Evolutionary conservation across 2,329 filamentous ascomycete species (phyloP).

Genomic region (Aspergillus spinulosporus): DNA sequence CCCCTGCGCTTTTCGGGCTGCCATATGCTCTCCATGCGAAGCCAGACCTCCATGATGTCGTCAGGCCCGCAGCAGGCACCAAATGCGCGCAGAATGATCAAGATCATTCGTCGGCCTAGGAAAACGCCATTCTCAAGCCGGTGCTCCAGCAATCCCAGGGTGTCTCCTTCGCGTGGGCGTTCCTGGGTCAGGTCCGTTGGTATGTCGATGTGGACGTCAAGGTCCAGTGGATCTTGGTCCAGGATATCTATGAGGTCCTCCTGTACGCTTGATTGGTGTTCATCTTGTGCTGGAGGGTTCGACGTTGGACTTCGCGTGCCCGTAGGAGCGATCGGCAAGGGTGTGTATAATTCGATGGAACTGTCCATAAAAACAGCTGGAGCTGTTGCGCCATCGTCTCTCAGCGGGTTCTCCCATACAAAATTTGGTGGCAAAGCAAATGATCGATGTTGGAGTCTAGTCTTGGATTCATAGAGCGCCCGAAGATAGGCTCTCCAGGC

Average conservation of each 20-base stretch:
- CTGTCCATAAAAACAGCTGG: conserved; percentile 13
- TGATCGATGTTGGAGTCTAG: conserved; percentile 26
- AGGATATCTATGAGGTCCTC: conserved; percentile 6
- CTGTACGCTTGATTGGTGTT: conserved; percentile 8
- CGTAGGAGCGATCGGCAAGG: conserved; percentile 23
- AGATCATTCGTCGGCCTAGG: conserved; percentile 42
- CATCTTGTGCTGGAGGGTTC: conserved; percentile 10
- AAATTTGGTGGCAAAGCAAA: conserved; percentile 19
- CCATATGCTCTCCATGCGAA: conserved; percentile 44
- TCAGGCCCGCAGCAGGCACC: conserved; percentile 38
- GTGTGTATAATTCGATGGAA: conserved; percentile 26
- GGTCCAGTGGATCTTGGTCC: neutral
- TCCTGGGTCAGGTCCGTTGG: conserved; percentile 13
- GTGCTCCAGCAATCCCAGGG: conserved; percentile 27
- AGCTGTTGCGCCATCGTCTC: conserved; percentile 10
- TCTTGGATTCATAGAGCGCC: conserved; percentile 39
- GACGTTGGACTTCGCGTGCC: neutral
- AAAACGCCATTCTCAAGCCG: conserved; percentile 44
- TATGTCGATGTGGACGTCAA: conserved; percentile 15
- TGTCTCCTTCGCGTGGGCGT: conserved; percentile 10
- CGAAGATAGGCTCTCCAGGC: conserved; percentile 66
- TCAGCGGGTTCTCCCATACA: conserved; percentile 36
- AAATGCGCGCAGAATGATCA: conserved; percentile 43
- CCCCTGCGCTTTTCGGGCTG: conserved; percentile 37
- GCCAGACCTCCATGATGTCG: conserved; percentile 41